Percentiles rank a stretch among this genome's conserved stretches.
Evolutionary conservation across 2,329 filamentous ascomycete species (phyloP).

Genomic region (Biscogniauxia marginata): DNA sequence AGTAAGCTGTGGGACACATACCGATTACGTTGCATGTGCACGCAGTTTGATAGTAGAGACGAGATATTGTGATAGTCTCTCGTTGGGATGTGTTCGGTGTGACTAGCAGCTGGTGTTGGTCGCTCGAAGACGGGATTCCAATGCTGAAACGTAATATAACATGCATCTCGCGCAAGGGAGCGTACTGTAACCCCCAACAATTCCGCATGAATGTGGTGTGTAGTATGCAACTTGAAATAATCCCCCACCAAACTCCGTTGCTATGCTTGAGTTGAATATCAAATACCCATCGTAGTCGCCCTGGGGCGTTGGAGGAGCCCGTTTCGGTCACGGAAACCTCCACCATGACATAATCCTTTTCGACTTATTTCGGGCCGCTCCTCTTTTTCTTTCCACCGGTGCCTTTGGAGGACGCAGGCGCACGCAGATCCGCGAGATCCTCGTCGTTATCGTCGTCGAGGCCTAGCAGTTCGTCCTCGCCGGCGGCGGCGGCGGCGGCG

Average conservation of each 20-base stretch:
- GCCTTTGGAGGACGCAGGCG: conserved; percentile 22
- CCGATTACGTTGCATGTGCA: not conserved
- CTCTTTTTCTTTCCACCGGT: conserved; percentile 29
- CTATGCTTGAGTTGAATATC: conserved; percentile 22
- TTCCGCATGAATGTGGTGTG: conserved; percentile 3
- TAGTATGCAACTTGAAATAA: conserved; percentile 25
- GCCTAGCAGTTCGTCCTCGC: conserved; percentile 36
- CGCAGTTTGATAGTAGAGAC: not conserved
- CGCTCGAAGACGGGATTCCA: not conserved
- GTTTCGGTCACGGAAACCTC: not conserved
- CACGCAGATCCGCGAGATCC: conserved; percentile 26
- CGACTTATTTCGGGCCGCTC: conserved; percentile 15
- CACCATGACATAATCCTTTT: not conserved
- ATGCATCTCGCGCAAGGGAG: not conserved
- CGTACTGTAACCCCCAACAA: not conserved
- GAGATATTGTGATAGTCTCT: not conserved
- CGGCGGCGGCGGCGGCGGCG: conserved; percentile 13
- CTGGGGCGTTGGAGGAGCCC: not conserved
- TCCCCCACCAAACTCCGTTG: conserved; percentile 26
- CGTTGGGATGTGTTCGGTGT: not conserved
- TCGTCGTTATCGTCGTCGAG: conserved; percentile 34
- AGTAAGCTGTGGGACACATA: not conserved
- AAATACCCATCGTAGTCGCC: conserved; percentile 15
- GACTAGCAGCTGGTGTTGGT: not conserved
- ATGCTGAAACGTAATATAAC: not conserved